phyloP scores from a whole-genome alignment of 257 asterid genomes.

The Plantago major region DNA sequence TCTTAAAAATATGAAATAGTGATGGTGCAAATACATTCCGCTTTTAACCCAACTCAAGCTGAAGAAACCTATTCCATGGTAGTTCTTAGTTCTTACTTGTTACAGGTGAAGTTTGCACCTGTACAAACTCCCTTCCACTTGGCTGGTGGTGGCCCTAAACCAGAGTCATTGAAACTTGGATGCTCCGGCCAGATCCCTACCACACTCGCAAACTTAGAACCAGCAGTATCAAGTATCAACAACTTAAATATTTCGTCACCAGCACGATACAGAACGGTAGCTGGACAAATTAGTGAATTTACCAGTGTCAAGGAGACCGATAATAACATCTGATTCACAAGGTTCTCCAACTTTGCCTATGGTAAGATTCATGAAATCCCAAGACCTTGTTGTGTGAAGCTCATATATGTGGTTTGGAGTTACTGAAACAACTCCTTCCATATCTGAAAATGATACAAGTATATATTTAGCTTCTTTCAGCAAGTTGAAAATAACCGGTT shows the following conservation, averaged over 20 bases:
- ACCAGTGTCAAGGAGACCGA: constrained; percentile 29
- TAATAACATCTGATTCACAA: constrained; percentile 23
- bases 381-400: constrained; percentile 33
- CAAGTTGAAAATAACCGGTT: background rate
- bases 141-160: constrained; percentile 9
- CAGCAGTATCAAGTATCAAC: background rate
- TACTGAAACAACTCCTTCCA: constrained; percentile 44
- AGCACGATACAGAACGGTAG: background rate
- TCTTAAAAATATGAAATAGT: background rate
- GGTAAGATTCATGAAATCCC: constrained; percentile 27
- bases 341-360: constrained; percentile 14
- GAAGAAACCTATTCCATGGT: no score
- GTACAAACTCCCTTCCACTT: constrained; percentile 13
- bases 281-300: background rate
- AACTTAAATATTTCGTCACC: background rate
- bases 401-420: constrained; percentile 23
- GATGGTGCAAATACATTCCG: no score
- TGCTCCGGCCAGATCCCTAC: constrained; percentile 18
- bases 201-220: background rate
- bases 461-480: background rate
- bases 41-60: no score
- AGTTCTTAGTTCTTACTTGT: background rate
- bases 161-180: constrained; percentile 11
- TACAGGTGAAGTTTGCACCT: constrained; percentile 11
- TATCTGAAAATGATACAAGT: constrained; percentile 27